phyloP scores from a whole-genome alignment of 495 filamentous ascomycete genomes.

The Podospora comata region DNA sequence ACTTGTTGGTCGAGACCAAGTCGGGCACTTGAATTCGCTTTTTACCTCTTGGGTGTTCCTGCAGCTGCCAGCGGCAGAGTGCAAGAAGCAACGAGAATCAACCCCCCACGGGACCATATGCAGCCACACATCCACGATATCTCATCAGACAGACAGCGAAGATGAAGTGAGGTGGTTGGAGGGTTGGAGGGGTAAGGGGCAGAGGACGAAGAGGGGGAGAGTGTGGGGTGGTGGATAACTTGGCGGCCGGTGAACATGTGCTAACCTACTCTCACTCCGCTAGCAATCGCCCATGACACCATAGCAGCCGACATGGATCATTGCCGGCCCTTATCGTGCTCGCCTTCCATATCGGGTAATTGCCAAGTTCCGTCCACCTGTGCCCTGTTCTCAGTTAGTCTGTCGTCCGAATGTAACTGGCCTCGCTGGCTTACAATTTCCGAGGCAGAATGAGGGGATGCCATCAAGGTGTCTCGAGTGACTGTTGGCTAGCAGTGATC shows the following conservation, averaged over 20 bases:
- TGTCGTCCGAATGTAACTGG: background rate
- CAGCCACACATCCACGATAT: background rate
- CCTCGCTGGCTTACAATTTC: background rate
- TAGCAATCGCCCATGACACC: constrained; percentile 12
- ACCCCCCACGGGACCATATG: background rate
- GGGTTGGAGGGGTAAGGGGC: background rate
- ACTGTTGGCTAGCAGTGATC: background rate
- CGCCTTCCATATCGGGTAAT: constrained; percentile 26
- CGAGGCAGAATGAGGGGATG: background rate
- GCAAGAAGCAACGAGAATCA: background rate
- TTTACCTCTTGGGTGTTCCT: constrained; percentile 3
- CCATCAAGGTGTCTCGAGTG: background rate
- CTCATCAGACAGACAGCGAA: background rate
- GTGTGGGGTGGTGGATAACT: background rate
- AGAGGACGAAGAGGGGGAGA: background rate
- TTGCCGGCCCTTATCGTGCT: constrained; percentile 23
- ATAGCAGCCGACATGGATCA: constrained; percentile 15
- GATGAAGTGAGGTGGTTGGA: background rate
- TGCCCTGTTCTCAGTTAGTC: background rate
- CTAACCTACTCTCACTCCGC: background rate
- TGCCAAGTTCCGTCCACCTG: constrained; percentile 11
- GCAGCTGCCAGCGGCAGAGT: background rate
- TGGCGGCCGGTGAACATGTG: background rate
- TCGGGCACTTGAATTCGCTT: background rate
- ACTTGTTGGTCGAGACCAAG: no score